Evolutionary conservation across 2,329 filamentous ascomycete species (phyloP), one percentile per base, ranked within the genome.

Genomic region (Ambrosiella cleistominuta): DNA sequence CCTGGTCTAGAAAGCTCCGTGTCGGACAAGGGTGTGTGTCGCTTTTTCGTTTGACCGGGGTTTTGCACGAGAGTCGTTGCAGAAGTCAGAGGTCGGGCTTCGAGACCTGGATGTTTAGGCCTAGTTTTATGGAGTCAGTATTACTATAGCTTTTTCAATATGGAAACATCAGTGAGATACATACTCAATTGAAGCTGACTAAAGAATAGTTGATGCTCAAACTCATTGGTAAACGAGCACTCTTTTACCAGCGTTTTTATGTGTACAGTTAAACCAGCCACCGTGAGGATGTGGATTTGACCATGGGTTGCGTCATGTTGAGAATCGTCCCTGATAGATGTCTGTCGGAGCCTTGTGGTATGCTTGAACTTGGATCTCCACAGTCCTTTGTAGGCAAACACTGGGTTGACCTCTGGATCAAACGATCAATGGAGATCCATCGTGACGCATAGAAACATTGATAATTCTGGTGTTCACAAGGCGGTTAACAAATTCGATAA

Each of bases 1-100:
- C 52, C 17, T 54, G 17, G 52, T 42, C 11, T 27, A 54, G 52
- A 54, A 42, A n/a, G 52, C 52, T 42, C 52, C 52, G 38, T 54
- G 52, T 13, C 15, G 11, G 39, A 42, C 52, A 15, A 42, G 52
- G 52, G 52, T 40, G 38, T 54, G 38, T 54, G 12, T 54, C 52
- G 39, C 42, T 54, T 54, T 15, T 7, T 42, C 9, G 38, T 54
- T 42, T 42, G 52, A 54, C 39, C 37, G 19, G 52, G 52, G 38
- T 54, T 42, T 44, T 54, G 52, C 7, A 37, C 52, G 15, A 42
- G 52, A 54, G 39, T n/a, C 38, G 52, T 54, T 38, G 52, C 52
- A 54, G 38, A 42, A 19, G 12, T 40, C 37, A 17, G 37, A 54
- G 37, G 17, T 37, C 15, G 15, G 1, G 2, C n/a, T 9, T 19